Evolutionary conservation across 2,329 filamentous ascomycete species (phyloP), one percentile per base, ranked within the genome.

Genomic region (Bipolaris zeicola): DNA sequence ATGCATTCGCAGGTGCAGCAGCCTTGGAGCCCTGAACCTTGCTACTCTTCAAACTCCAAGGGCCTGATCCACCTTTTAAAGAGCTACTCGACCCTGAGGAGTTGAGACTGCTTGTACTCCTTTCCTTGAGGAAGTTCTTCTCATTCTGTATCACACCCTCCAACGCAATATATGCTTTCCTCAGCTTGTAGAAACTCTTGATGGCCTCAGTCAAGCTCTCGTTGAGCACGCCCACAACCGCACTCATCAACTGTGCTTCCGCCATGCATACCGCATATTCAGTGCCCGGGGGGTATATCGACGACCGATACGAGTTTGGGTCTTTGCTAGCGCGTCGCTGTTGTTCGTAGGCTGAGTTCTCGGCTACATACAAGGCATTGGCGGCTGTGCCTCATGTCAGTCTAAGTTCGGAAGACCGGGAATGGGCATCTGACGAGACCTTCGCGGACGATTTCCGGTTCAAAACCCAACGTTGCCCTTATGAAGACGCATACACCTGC

Each of bases 191-290:
- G 70, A 98, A 98, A 5, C 92, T 92, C 76, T 89, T 92, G 74
- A 98, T 85, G 14, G 88, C 92, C 74, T 98, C 95, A 0, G 93
- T 94, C 67, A 98, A 78, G 72, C 91, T 96, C 79, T 98, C 95
- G 64, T 96, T 96, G 66, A 98, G 79, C 14, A 98, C 91, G 0
- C 87, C 91, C 0, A 97, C 87, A 1, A 99, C 89, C 0, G 93
- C 93, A 54, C 86, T 85, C 89, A 97, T 96, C 61, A 97, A 82
- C 76, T 96, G 91, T 1, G 91, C 86, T 78, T 97, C 88, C 4
- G 92, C 91, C 57, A 92, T 86, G 58, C 92, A 90, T 3, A 98
- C 81, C 2, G 91, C 87, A 73, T 90, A 98, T 78, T 99, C 94
- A 5, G 89, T 90, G 1, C 95, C 95, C 0, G 90, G 83, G 0